Evolutionary conservation across 768 basidiomycete species (phyloP), one percentile per base, ranked within the genome.

Genomic region (Suillus americanus): DNA sequence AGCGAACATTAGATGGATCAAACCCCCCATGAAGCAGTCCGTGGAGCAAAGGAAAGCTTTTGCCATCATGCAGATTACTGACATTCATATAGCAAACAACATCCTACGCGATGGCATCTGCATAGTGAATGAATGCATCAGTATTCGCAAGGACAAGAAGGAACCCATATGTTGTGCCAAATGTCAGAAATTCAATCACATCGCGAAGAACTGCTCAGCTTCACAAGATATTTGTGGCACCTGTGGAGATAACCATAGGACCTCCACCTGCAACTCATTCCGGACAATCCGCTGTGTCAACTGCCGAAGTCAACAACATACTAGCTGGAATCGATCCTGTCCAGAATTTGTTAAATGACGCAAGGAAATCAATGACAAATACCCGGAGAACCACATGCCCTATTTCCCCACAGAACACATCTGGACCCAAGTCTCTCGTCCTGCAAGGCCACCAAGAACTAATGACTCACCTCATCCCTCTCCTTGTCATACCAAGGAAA

Each of bases 251-350:
- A 1, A n/a, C 1, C 43, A 45, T 2, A 5, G 20, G 1, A 45
- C 43, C 0, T 9, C 20, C 3, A 0, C 8, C 0, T 45, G 43
- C 8, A 3, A 4, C 43, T 20, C 43, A 3, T 45, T 3, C 20
- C 8, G 9, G 0, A 45, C 9, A 0, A 45, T 20, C 0, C 3
- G 20, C 0, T 45, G 43, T 4, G 20, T n/a, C 7, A 45, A 45
- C 9, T 45, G 43, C 3, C 3, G 20, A 0, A 45, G 43, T n/a
- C 43, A 45, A 2, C 20, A 45, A 4, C 43, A 45, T 2, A 45
- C 9, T 3, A 45, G 43, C 9, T 45, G 43, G 43, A 45, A 10
- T 1, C 8, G 43, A 0, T 1, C 8, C 0, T 45, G 43, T 0
- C 43, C 43, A 2, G 43, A 45, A 45, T 45, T 45, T 1, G 8